Evolutionary conservation across 345 rosid genomes (phyloP), one percentile per base, ranked within the genome.

Genomic region (Ceriops tagal): DNA sequence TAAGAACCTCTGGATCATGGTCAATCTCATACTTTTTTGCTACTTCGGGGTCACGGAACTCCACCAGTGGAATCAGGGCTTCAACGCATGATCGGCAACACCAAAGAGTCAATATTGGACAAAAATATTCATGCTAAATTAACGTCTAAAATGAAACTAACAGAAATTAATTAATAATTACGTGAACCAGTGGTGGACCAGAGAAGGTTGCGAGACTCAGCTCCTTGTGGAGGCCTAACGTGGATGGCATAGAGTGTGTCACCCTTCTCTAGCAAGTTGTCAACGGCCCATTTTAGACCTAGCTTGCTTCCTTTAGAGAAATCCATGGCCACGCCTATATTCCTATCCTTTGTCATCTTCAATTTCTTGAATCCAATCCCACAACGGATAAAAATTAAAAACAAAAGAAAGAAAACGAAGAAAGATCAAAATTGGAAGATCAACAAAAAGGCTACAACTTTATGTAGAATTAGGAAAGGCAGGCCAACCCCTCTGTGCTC

Each of bases 201-300:
- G 56, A 74, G 72, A 37, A 67, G 60, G 55, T 74, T 28, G 59
- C 58, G 68, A 46, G 64, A 57, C 59, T 74, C 73, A 15, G 57
- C 58, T 28, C 71, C 69, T 30, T 55, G 32, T 7, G 66, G 21
- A 20, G 78, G 61, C 28, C 57, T 68, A 51, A 74, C 69, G 21
- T 74, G 78, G 73, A 74, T 63, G 46, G 63, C 28, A 64, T 39
- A 62, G 13, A 63, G 57, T 24, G 78, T 56, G 64, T 74, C 78
- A 22, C 73, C 73, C 6, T 57, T 46, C 21, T 60, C 73, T 37
- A 68, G 9, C 49, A 74, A 60, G 62, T 74, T 68, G 10, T 9
- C 55, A 8, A 47, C 43, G 4, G 77, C 78, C 78, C 78, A 74
- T 56, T 55, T 62, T 24, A 74, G 78, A 28, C 73, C 78, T 57